A percentile compares a stretch with the other conserved stretches of the same genome.
Evolutionary conservation across 805 yeast genomes (phyloP).

Genomic region (Yamadazyma akitaensis): DNA sequence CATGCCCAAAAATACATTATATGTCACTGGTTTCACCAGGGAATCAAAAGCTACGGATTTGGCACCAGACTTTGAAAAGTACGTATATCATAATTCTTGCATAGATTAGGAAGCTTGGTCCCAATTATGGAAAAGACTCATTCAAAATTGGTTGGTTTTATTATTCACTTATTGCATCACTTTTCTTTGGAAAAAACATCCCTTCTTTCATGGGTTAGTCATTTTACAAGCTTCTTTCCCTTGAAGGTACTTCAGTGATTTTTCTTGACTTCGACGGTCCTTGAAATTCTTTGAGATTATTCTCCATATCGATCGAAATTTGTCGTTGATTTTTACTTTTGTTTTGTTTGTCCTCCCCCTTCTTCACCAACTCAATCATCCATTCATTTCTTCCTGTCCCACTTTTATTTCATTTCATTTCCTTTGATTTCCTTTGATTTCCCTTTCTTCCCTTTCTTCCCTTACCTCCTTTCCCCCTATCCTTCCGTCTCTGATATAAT

Average conservation of each 20-base stretch:
- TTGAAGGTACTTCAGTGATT: background rate
- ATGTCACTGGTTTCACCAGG: slow-evolving; percentile 55
- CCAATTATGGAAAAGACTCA: slow-evolving; percentile 2
- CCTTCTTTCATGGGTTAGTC: background rate
- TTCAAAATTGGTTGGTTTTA: slow-evolving; percentile 5
- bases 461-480: slow-evolving; percentile 1
- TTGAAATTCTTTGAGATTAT: background rate
- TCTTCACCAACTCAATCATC: background rate
- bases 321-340: background rate
- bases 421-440: slow-evolving; percentile 3
- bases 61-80: slow-evolving; percentile 61
- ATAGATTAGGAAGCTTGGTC: slow-evolving; percentile 1
- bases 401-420: slow-evolving; percentile 3
- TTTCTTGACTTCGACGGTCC: background rate
- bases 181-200: slow-evolving; percentile 4
- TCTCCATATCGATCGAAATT: background rate
- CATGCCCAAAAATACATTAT: slow-evolving; percentile 50
- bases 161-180: slow-evolving; percentile 7
- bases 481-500: slow-evolving; percentile 4
- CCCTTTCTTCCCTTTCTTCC: slow-evolving; percentile 3
- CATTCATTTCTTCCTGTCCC: background rate
- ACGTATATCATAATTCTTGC: slow-evolving; percentile 28
- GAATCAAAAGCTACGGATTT: slow-evolving; percentile 54
- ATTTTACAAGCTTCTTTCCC: background rate
- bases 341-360: background rate